A percentile compares a stretch with the other conserved stretches of the same genome.
phyloP scores from a whole-genome alignment of 345 rosid genomes.

The Rhodamnia argentea region DNA sequence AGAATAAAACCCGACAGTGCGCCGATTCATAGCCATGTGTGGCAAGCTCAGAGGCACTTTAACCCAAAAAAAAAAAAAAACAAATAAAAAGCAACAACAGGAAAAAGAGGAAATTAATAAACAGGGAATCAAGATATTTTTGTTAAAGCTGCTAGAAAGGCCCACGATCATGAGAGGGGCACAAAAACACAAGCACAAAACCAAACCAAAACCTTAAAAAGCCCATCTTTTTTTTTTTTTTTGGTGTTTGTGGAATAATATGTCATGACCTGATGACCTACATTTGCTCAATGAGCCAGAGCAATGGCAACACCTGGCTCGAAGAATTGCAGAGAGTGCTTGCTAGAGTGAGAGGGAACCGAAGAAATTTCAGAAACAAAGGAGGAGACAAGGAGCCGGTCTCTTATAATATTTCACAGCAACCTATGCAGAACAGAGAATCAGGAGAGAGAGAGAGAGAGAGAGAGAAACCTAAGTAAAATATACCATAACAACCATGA shows the following conservation, averaged over 20 bases:
- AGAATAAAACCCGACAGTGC: conserved; percentile 3
- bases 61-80: not conserved
- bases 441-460: not conserved
- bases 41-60: not conserved
- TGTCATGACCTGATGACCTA: not conserved
- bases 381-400: conserved; percentile 63
- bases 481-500: not conserved
- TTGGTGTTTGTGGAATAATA: not conserved
- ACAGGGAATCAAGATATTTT: not conserved
- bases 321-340: conserved; percentile 17
- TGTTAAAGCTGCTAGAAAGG: not conserved
- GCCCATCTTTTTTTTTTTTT: not conserved
- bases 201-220: not conserved
- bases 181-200: not conserved
- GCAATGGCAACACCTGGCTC: conserved; percentile 18
- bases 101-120: not conserved
- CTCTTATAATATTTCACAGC: conserved; percentile 30
- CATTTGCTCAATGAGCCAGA: not conserved
- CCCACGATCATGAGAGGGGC: not conserved
- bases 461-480: not conserved
- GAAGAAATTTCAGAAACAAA: conserved; percentile 28
- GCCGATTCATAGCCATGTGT: conserved; percentile 10
- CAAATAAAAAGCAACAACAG: not conserved
- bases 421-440: conserved; percentile 5
- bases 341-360: conserved; percentile 73